phyloP scores from a whole-genome alignment of 345 rosid species.

The Pistacia vera region DNA sequence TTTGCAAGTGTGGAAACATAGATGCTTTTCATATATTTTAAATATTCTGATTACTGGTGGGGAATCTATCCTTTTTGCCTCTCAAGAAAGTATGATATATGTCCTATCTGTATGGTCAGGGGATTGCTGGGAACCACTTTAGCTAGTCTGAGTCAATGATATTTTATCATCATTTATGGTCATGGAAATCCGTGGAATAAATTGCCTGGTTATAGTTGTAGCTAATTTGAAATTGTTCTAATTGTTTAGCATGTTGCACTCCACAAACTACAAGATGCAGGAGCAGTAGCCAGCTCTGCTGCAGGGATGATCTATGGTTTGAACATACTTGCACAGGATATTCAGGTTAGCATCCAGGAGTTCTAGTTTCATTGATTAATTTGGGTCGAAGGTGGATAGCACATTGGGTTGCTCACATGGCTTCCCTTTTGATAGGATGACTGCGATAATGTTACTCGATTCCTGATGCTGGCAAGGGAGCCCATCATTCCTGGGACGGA shows the following conservation, averaged over 20 bases:
- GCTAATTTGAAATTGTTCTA: slow-evolving; percentile 15
- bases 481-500: slow-evolving; percentile 91
- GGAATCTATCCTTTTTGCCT: neutral
- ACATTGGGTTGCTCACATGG: neutral
- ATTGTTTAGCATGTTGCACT: slow-evolving; percentile 65
- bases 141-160: neutral
- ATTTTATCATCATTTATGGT: neutral
- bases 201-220: slow-evolving; percentile 11
- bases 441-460: slow-evolving; percentile 85
- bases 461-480: slow-evolving; percentile 97
- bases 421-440: slow-evolving; percentile 58
- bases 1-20: neutral
- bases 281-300: slow-evolving; percentile 90
- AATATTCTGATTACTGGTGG: slow-evolving; percentile 1
- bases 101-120: neutral
- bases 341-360: slow-evolving; percentile 62
- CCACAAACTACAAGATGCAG: slow-evolving; percentile 61
- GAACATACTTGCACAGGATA: slow-evolving; percentile 85
- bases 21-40: neutral
- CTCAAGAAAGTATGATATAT: neutral
- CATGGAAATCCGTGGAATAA: neutral
- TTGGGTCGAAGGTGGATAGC: slow-evolving; percentile 1
- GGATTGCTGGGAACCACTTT: slow-evolving; percentile 10
- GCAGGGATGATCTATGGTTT: slow-evolving; percentile 86
- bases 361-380: neutral